Percentiles rank a stretch among this genome's conserved stretches.
phyloP scores from a whole-genome alignment of 2,329 filamentous ascomycete species.

The Fusarium zealandicum region DNA sequence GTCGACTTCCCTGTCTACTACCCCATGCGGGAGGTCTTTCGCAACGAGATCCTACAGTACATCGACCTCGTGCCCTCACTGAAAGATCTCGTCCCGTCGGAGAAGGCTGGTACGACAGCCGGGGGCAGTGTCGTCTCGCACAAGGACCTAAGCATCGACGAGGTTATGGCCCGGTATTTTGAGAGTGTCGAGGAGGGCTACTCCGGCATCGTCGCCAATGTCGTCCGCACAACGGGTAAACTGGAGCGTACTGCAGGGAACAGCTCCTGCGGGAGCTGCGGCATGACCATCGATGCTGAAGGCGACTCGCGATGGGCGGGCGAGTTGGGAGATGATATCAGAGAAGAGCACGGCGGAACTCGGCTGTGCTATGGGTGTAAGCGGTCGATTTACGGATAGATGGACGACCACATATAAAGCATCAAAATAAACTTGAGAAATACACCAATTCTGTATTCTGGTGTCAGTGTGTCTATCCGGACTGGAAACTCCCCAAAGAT shows the following conservation, averaged over 20 bases:
- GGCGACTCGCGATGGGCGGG: conserved; percentile 70
- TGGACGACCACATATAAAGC: neutral
- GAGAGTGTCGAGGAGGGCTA: conserved; percentile 81
- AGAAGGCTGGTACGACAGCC: conserved; percentile 38
- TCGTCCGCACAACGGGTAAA: conserved; percentile 90
- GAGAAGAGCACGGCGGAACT: conserved; percentile 22
- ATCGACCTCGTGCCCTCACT: conserved; percentile 63
- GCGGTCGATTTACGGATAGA: conserved; percentile 64
- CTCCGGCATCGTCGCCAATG: conserved; percentile 91
- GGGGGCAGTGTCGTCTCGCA: conserved; percentile 62
- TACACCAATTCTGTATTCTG: conserved; percentile 14
- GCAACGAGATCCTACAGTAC: conserved; percentile 78
- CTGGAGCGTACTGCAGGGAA: conserved; percentile 60
- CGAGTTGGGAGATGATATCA: conserved; percentile 60
- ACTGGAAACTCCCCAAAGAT: conserved; percentile 35
- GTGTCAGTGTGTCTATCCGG: conserved; percentile 24
- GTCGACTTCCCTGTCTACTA: conserved; percentile 66
- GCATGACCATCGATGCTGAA: conserved; percentile 68
- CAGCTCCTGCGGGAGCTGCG: conserved; percentile 71
- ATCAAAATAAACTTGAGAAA: conserved; percentile 13
- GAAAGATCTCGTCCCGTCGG: conserved; percentile 53
- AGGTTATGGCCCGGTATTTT: conserved; percentile 90
- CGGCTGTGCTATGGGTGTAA: conserved; percentile 77
- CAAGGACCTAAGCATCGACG: conserved; percentile 86
- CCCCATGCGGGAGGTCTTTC: conserved; percentile 84